Base-by-base conservation (phyloP, 805 yeast species). In the Lipomyces kockii region DNA sequence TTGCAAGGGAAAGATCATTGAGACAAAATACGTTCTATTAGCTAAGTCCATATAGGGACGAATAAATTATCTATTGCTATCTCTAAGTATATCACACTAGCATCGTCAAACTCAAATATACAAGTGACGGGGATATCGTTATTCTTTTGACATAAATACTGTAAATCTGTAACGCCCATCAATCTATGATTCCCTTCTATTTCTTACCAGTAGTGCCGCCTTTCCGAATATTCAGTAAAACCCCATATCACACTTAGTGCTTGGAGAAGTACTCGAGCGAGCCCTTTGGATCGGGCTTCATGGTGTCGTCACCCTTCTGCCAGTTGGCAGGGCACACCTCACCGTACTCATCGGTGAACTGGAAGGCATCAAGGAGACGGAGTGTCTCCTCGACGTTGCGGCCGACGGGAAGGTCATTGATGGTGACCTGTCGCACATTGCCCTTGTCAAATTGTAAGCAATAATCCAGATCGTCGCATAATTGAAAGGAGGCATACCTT, bases 321-420 rank as follows among this genome's bases (percentile, higher is more conserved):
- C 99, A 94, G 96, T 94, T 95, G 80, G 98, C 98, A 78, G 99
- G 99, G 85, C 98, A 93, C 75, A 94, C 99, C 85, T 96, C 97
- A 84, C 99, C 99, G 88, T 95, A 85, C 86, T 91, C 90, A 83
- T 93, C 98, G 77, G 97, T 91, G 93, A 97, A 95, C 86, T 94
- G 97, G 97, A 95, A 95, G 76, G 98, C 99, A 81, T 95, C 98
- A 72, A 95, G 87, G 80, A 95, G 87, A 89, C 99, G 93, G 80
- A 92, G 86, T 74, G 98, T 90, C 87, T 95, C 99, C 74, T 93
- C 98, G 75, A 95, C 99, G 78, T 91, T 90, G 87, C 99, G 92
- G 82, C 99, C 99, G 75, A 95, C 99, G 81, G 99, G 97, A 81
- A 94, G 89, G 83, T 95, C 98, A 87, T 95, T 95, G 86, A 95